phyloP scores from a whole-genome alignment of 2,329 filamentous ascomycete genomes.

The Dactylonectria estremocensis region DNA sequence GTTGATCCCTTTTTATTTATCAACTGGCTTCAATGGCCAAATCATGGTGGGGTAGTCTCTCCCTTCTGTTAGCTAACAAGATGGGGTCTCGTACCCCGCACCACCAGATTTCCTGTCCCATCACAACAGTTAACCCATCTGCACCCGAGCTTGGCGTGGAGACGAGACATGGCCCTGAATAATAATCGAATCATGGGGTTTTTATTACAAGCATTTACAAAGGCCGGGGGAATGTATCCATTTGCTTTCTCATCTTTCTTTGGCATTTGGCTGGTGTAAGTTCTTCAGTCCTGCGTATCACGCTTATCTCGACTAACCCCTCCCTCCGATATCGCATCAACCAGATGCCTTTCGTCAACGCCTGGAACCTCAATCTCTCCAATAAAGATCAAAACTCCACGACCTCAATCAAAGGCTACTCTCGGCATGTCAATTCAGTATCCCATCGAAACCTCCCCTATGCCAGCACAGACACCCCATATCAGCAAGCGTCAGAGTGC shows the following conservation, averaged over 20 bases:
- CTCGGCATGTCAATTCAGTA: too few species aligned
- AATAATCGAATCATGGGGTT: background rate
- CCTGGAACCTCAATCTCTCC: too few species aligned
- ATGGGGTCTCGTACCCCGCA: background rate
- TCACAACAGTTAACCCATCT: background rate
- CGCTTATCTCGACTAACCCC: too few species aligned
- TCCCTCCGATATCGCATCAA: too few species aligned
- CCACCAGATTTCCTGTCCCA: background rate
- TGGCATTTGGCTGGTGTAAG: too few species aligned
- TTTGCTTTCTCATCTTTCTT: too few species aligned
- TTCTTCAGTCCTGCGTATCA: too few species aligned
- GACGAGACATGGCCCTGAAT: background rate
- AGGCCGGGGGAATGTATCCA: too few species aligned
- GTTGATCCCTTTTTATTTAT: background rate
- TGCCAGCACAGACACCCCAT: background rate
- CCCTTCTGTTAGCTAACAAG: background rate
- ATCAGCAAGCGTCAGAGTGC: background rate
- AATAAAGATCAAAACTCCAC: too few species aligned
- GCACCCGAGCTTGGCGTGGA: background rate
- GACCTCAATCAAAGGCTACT: too few species aligned
- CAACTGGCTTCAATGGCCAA: background rate
- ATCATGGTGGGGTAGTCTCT: background rate
- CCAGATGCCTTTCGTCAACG: too few species aligned
- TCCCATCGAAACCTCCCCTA: too few species aligned
- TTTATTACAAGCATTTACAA: background rate